Base-by-base conservation (phyloP, 148 eudicot genomes). In the Polygonum aviculare region DNA sequence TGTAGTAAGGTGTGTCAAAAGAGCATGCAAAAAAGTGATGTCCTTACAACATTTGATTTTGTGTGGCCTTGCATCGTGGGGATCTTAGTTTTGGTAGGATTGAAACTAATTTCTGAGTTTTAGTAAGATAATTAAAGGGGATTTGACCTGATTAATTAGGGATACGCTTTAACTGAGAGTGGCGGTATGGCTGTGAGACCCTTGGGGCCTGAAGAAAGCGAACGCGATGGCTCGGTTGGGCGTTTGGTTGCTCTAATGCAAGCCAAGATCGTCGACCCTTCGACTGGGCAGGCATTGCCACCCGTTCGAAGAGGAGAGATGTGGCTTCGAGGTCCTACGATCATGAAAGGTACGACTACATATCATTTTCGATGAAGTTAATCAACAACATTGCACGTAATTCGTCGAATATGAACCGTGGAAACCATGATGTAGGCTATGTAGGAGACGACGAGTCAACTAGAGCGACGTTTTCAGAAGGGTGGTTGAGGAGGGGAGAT, bases 141-240 rank as follows among this genome's bases (percentile, higher is more conserved):
- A 2, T 12, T 59, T 59, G 14, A 26, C 7, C 22, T 22, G 12
- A 8, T 19, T 35, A 7, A 72, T 48, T 26, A 94, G 97, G 98
- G 97, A 62, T 94, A 94, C 81, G 98, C 96, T 63, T 50, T 94
- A 86, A 94, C 98, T 3, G 98, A 94, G 82, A 84, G 88, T 5
- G 80, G 75, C 16, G 98, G 92, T 70, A 88, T 75, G 41, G 90
- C 63, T 60, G 77, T 94, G 50, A 35, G 80, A 50, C 81, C 84
- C 77, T 6, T 70, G 39, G 86, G 82, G 63, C 85, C 87, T 5
- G 88, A 89, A 9, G 97, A 94, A 76, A 4, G 12, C 16, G 77
- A 79, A 36, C 69, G 39, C 12, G 78, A 72, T 80, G 96, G 94
- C 77, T 85, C 97, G 47, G 97, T 79, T 49, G 97, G 98, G 40